phyloP scores from a whole-genome alignment of 306 rosid genomes.

The Ormosia semicastrata region DNA sequence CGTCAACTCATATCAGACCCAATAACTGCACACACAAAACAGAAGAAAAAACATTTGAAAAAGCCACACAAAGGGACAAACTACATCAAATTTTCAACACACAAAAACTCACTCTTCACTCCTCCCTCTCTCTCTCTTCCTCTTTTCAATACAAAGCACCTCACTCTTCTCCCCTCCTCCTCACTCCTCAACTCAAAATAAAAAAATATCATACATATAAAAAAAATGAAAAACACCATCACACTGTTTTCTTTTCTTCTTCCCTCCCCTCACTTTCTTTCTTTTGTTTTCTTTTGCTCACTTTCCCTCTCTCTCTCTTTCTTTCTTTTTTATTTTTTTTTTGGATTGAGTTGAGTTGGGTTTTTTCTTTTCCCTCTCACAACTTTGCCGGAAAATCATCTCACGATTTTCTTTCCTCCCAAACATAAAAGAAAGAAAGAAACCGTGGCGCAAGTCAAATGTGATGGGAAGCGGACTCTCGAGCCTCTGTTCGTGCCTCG shows the following conservation, averaged over 20 bases:
- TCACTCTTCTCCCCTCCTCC: neutral
- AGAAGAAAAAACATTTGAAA: constrained; percentile 16
- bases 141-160: too few species aligned
- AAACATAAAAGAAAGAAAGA: constrained; percentile 4
- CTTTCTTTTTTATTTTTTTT: neutral
- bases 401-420: constrained; percentile 29
- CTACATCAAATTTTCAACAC: constrained; percentile 20
- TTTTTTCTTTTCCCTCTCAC: neutral
- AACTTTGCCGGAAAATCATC: constrained; percentile 50
- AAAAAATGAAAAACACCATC: neutral
- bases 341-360: constrained; percentile 14
- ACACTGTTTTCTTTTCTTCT: constrained; percentile 7
- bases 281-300: constrained; percentile 19
- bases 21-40: constrained; percentile 7
- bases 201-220: neutral
- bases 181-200: neutral
- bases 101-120: neutral
- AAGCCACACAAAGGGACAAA: constrained; percentile 22
- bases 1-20: constrained; percentile 33
- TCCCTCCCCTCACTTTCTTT: constrained; percentile 23
- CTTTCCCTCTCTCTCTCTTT: neutral
- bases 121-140: neutral
- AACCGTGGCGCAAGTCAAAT: constrained; percentile 51
- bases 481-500: constrained; percentile 64
- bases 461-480: constrained; percentile 94